A percentile compares a stretch with the other conserved stretches of the same genome.
These are phyloP conservation scores for Cyclotella distinguenda DNA, from an alignment of 108 stramenopile genomes.

Conservation along the genomic window DNA sequence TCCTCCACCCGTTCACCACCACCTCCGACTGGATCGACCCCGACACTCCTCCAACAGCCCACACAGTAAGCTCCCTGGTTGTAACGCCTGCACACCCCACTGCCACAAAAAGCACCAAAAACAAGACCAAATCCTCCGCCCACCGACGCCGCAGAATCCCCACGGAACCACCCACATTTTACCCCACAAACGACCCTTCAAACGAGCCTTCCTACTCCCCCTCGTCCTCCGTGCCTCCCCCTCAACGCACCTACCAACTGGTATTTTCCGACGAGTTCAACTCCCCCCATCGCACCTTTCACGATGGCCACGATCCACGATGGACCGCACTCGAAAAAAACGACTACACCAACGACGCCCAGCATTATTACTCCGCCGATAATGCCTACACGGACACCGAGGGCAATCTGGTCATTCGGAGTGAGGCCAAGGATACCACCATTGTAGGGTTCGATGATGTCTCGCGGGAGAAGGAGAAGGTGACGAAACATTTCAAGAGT, in stretches of 20 bases:
- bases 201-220: constrained; percentile 24
- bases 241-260: constrained; percentile 52
- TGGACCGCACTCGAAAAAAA: constrained; percentile 98
- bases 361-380: constrained; percentile 87
- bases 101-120: constrained; percentile 3
- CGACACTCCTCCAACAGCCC: constrained; percentile 77
- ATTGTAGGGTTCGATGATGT: constrained; percentile 86
- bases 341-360: constrained; percentile 95
- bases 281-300: constrained; percentile 70
- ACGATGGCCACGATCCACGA: constrained; percentile 91
- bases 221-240: constrained; percentile 3
- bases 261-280: constrained; percentile 97
- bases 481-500: constrained; percentile 84
- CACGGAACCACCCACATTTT: constrained; percentile 27
- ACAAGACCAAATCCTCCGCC: constrained; percentile 2
- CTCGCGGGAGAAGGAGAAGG: constrained; percentile 53
- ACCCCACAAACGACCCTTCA: constrained; percentile 47
- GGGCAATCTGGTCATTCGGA: constrained; percentile 85
- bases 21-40: constrained; percentile 92
- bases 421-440: constrained; percentile 72
- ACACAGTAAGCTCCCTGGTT: constrained; percentile 15
- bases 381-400: constrained; percentile 72
- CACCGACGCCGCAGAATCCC: background rate
- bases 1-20: background rate
- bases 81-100: constrained; percentile 11